A percentile compares a stretch with the other conserved stretches of the same genome.
Evolutionary conservation across 2,329 filamentous ascomycete genomes (phyloP).

Genomic region (Cladophialophora yegresii): DNA sequence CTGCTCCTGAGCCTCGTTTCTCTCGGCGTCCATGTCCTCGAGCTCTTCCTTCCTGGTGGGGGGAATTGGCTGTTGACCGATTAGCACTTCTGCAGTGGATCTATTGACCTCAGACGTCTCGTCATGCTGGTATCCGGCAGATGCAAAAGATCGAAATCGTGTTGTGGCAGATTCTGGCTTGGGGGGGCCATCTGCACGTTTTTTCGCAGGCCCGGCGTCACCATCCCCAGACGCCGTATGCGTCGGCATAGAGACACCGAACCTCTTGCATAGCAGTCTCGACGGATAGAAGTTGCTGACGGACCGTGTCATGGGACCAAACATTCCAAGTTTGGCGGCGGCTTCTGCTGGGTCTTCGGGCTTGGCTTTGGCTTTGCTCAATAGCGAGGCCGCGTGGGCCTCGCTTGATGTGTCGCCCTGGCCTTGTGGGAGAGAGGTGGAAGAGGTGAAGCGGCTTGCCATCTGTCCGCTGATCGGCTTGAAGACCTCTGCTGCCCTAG

Average conservation of each 20-base stretch:
- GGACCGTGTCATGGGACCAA: slow-evolving; percentile 79
- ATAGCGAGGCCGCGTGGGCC: slow-evolving; percentile 38
- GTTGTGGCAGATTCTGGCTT: slow-evolving; percentile 13
- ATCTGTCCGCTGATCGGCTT: slow-evolving; percentile 89
- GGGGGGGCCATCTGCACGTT: slow-evolving; percentile 4
- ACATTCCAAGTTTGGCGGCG: slow-evolving; percentile 89
- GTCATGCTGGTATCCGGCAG: slow-evolving; percentile 41
- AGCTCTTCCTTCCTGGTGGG: slow-evolving; percentile 13
- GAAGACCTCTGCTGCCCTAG: slow-evolving; percentile 74
- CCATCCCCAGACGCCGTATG: slow-evolving; percentile 32
- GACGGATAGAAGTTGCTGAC: slow-evolving; percentile 74
- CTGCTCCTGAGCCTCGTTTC: slow-evolving; percentile 76
- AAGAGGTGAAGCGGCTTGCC: slow-evolving; percentile 87
- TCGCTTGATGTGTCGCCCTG: slow-evolving; percentile 35
- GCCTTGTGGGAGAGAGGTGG: slow-evolving; percentile 50
- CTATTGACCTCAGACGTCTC: background rate
- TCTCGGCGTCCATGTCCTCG: slow-evolving; percentile 65
- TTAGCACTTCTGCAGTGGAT: slow-evolving; percentile 8
- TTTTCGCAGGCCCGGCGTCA: slow-evolving; percentile 41
- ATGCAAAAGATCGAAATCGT: slow-evolving; percentile 37
- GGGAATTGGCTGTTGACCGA: background rate
- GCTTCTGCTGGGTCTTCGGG: slow-evolving; percentile 76
- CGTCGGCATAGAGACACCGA: slow-evolving; percentile 75
- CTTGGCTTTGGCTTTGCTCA: slow-evolving; percentile 54
- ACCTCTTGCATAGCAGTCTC: slow-evolving; percentile 87